A percentile compares a stretch with the other conserved stretches of the same genome.
Evolutionary conservation across 2,329 filamentous ascomycete genomes (phyloP).

Genomic region (Colletotrichum falcatum): DNA sequence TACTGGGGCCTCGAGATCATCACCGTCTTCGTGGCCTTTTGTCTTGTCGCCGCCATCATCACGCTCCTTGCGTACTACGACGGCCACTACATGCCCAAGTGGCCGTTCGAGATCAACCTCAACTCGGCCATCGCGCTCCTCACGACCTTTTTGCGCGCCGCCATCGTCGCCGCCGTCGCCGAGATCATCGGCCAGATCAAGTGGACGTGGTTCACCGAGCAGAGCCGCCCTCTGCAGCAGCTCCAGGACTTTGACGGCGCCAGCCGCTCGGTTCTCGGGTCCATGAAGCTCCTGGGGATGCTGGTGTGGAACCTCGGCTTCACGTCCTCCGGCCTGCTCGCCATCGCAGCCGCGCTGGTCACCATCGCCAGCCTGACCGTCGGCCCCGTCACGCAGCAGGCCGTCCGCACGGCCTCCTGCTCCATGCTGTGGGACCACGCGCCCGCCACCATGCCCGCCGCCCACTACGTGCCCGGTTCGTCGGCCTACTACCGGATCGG

Average conservation of each 20-base stretch:
- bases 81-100: constrained; percentile 41
- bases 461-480: constrained; percentile 39
- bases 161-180: constrained; percentile 46
- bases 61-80: constrained; percentile 29
- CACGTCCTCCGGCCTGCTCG: constrained; percentile 36
- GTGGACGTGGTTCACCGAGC: constrained; percentile 49
- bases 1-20: constrained; percentile 33
- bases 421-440: not conserved
- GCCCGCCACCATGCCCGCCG: constrained; percentile 8
- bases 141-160: constrained; percentile 40
- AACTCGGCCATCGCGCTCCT: constrained; percentile 43
- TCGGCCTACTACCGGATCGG: constrained; percentile 42
- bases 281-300: constrained; percentile 43
- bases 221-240: constrained; percentile 45
- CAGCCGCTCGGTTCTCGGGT: constrained; percentile 47
- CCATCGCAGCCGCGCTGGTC: constrained; percentile 42
- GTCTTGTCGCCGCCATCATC: constrained; percentile 27
- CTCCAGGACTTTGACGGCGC: constrained; percentile 49
- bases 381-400: constrained; percentile 49
- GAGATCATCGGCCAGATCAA: constrained; percentile 50
- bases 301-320: constrained; percentile 32
- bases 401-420: constrained; percentile 44
- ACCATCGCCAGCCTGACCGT: constrained; percentile 47
- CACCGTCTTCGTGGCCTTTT: constrained; percentile 15
- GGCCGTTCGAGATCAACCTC: constrained; percentile 45